Conservation (phyloP, 176 grass and related monocot genomes). For the Zizania latifolia region DNA sequence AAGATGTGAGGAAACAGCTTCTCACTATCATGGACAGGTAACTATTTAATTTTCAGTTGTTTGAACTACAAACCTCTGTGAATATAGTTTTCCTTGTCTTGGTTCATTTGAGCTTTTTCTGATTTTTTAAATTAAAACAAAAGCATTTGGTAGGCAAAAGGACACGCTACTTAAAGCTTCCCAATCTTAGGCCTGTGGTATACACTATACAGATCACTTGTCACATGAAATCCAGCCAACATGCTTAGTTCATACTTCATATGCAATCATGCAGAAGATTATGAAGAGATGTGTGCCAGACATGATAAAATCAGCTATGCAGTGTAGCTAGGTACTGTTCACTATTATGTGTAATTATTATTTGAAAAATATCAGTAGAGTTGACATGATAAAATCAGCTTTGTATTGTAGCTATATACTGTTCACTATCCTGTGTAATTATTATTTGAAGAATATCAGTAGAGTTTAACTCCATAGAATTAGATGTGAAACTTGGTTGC, state of each 20-base stretch:
- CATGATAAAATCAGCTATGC: background rate
- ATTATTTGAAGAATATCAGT: background rate
- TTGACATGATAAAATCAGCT: background rate
- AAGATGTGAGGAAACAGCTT: slow-evolving; percentile 94
- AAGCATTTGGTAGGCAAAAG: background rate
- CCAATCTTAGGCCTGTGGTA: background rate
- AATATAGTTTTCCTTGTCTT: slow-evolving; percentile 9
- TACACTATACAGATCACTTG: background rate
- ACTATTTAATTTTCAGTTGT: slow-evolving; percentile 7
- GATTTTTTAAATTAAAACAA: background rate
- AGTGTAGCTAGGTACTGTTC: background rate
- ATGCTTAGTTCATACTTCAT: background rate
- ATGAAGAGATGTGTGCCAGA: background rate
- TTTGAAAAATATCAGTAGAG: background rate
- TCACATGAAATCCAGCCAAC: background rate
- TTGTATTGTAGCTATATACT: background rate
- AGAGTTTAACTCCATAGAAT: background rate
- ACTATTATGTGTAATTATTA: background rate
- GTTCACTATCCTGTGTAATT: background rate
- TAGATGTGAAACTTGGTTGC: background rate
- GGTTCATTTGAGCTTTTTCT: background rate
- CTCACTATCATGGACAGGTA: slow-evolving; percentile 97
- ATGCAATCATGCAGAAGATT: background rate
- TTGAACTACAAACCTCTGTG: background rate
- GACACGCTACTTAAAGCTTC: background rate